Evolutionary conservation across 352 stramenopile genomes (phyloP).

Genomic region (Pythium utonaiense): DNA sequence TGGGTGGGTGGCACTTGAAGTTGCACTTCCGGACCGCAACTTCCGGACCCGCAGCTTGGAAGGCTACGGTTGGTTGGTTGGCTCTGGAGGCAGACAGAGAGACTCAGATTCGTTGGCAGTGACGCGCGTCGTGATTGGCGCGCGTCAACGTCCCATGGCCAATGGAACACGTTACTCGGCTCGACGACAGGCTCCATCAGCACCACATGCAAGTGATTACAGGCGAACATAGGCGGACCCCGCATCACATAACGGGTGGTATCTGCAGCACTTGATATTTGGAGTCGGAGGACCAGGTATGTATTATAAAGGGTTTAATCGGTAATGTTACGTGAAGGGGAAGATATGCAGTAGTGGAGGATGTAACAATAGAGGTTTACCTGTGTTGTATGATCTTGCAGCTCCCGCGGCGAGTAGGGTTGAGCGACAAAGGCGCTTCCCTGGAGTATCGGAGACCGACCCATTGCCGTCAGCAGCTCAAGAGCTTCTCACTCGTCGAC

Average conservation of each 20-base stretch:
- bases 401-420: neutral
- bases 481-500: constrained; percentile 24
- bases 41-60: no score
- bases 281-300: no score
- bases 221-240: neutral
- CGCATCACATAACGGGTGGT: constrained; percentile 12
- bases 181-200: neutral
- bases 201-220: constrained; percentile 10
- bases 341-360: neutral
- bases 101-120: constrained; percentile 30
- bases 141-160: neutral
- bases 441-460: neutral
- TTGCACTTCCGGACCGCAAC: neutral
- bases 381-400: neutral
- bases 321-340: neutral
- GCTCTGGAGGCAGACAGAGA: neutral
- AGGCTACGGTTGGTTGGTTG: constrained; percentile 3
- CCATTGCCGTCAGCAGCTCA: neutral
- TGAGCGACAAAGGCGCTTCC: neutral
- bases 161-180: constrained; percentile 19
- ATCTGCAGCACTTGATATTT: neutral
- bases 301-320: no score
- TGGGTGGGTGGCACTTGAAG: constrained; percentile 17
- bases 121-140: constrained; percentile 12
- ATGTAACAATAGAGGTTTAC: neutral